Conservation (phyloP, 768 basidiomycete genomes). For the Boletus insuetus region DNA sequence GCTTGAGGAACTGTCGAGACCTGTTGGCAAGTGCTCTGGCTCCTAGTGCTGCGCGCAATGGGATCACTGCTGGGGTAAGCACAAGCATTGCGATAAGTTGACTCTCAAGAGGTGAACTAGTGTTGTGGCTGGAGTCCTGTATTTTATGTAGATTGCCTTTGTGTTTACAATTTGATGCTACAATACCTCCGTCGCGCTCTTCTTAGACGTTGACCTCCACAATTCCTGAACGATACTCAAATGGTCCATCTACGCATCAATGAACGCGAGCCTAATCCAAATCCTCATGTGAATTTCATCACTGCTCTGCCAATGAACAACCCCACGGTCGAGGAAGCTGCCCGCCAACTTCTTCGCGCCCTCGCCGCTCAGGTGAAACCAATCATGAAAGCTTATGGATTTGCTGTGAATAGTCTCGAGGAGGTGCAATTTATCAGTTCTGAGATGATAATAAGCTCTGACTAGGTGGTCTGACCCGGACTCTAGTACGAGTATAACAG, state of each 20-base stretch:
- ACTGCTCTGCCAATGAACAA: constrained; percentile 48
- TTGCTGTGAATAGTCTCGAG: constrained; percentile 74
- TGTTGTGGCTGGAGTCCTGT: neutral
- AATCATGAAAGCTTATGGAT: constrained; percentile 77
- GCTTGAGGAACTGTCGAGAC: constrained; percentile 55
- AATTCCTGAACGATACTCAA: neutral
- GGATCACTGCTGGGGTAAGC: constrained; percentile 17
- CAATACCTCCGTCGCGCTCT: neutral
- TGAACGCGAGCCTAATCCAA: constrained; percentile 67
- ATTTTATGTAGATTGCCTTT: neutral
- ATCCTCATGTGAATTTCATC: constrained; percentile 76
- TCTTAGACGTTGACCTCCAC: neutral
- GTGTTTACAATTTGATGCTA: neutral
- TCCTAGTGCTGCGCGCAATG: constrained; percentile 21
- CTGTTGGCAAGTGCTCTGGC: constrained; percentile 52
- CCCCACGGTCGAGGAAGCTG: constrained; percentile 52
- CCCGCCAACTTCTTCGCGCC: constrained; percentile 69
- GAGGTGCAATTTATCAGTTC: constrained; percentile 49
- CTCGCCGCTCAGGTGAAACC: constrained; percentile 83
- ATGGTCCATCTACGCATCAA: constrained; percentile 77
- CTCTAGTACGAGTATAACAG: constrained; percentile 66
- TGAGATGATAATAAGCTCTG: neutral
- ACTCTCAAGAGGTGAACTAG: neutral
- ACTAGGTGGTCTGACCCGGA: neutral
- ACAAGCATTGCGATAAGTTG: constrained; percentile 23